Evolutionary conservation across 306 rosid genomes (phyloP).

Genomic region (Sophora flavescens): DNA sequence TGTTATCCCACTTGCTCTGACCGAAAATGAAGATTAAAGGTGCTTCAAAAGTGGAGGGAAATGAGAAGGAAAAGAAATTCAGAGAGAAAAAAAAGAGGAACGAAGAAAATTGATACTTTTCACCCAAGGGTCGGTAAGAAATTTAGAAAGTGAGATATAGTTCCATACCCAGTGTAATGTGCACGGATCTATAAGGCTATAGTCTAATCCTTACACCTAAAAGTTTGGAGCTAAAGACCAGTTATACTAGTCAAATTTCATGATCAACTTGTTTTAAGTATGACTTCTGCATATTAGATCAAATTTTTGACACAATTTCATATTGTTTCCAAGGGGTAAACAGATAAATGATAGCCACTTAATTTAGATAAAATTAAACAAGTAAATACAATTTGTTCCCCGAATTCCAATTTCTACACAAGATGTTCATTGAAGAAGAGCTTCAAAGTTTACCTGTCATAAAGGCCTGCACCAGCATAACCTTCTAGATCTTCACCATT

Average conservation of each 20-base stretch:
- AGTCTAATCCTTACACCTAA: not conserved
- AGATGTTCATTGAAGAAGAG: slow-evolving; percentile 20
- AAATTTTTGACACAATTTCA: slow-evolving; percentile 30
- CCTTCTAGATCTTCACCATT: slow-evolving; percentile 99
- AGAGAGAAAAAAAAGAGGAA: not conserved
- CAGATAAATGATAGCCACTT: not conserved
- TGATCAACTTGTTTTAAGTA: slow-evolving; percentile 27
- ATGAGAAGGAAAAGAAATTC: not conserved
- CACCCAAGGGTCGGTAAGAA: not conserved
- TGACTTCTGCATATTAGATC: not conserved
- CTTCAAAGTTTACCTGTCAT: slow-evolving; percentile 76
- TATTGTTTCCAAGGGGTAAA: slow-evolving; percentile 22
- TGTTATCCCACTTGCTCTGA: not conserved
- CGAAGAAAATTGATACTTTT: not conserved
- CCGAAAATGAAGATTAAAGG: not conserved
- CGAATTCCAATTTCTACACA: slow-evolving; percentile 11
- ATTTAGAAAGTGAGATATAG: not conserved
- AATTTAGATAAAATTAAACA: slow-evolving; percentile 34
- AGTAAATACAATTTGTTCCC: not conserved
- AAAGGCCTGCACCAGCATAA: slow-evolving; percentile 99
- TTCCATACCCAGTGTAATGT: not conserved
- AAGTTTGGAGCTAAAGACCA: slow-evolving; percentile 12
- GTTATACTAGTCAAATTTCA: not conserved
- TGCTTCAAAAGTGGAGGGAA: not conserved
- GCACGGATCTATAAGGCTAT: not conserved